phyloP scores from a whole-genome alignment of 2,329 filamentous ascomycete genomes.

The Ciborinia camelliae region DNA sequence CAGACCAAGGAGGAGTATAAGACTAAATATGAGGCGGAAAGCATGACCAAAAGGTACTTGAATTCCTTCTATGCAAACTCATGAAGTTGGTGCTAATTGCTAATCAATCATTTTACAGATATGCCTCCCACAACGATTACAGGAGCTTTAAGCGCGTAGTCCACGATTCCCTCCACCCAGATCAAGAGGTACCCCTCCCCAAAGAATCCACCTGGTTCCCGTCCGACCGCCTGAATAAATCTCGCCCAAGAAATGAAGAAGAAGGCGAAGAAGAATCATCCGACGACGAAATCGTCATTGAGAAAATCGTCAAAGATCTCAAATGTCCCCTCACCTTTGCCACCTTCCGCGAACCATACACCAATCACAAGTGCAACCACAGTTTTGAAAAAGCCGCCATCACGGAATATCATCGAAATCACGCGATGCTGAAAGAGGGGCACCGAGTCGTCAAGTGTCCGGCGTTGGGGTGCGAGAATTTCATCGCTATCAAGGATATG shows the following conservation, averaged over 20 bases:
- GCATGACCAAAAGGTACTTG: conserved; percentile 42
- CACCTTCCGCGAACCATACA: conserved; percentile 63
- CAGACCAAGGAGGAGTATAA: conserved; percentile 38
- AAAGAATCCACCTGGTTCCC: conserved; percentile 61
- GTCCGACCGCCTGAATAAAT: conserved; percentile 20
- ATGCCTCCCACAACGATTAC: conserved; percentile 59
- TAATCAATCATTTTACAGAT: conserved; percentile 40
- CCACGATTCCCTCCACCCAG: conserved; percentile 56
- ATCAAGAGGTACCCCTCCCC: conserved; percentile 49
- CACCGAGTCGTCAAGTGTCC: conserved; percentile 53
- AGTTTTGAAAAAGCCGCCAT: conserved; percentile 68
- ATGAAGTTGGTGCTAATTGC: not conserved
- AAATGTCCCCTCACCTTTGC: conserved; percentile 67
- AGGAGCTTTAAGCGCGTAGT: conserved; percentile 57
- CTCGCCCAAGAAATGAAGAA: not conserved
- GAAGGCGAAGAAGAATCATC: conserved; percentile 40
- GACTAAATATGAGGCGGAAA: conserved; percentile 39
- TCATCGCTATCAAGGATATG: conserved; percentile 51
- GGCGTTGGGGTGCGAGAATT: conserved; percentile 59
- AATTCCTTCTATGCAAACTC: not conserved
- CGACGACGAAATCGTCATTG: conserved; percentile 67
- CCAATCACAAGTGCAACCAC: conserved; percentile 65
- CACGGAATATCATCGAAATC: conserved; percentile 42
- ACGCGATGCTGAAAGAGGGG: conserved; percentile 15
- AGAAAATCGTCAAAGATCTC: conserved; percentile 59